Evolutionary conservation across 176 grass and related monocot species (phyloP).

Genomic region (Raddia guianensis): DNA sequence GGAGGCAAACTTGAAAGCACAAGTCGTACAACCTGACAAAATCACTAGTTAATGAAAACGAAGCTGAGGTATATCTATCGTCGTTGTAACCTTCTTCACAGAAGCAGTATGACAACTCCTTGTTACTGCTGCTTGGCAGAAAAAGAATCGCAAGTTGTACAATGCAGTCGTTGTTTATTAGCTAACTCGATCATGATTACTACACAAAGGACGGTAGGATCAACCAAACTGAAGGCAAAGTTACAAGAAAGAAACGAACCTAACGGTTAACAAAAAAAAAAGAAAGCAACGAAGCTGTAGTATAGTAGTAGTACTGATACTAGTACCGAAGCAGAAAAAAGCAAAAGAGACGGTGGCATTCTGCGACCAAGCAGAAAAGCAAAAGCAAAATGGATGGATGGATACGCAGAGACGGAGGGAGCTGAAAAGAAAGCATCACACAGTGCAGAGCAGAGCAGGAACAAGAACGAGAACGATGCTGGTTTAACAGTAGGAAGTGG

Average conservation of each 20-base stretch:
- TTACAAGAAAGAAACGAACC: not conserved
- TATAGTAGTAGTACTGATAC: not conserved
- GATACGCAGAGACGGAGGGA: not conserved
- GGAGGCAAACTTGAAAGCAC: not conserved
- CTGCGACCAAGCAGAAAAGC: constrained; percentile 31
- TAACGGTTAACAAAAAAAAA: constrained; percentile 11
- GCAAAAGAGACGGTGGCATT: constrained; percentile 41
- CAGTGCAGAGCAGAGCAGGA: not conserved
- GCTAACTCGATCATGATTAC: not conserved
- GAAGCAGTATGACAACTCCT: not conserved
- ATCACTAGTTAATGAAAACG: not conserved
- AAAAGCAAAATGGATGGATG: constrained; percentile 40
- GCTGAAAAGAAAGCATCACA: not conserved
- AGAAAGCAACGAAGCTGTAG: constrained; percentile 1
- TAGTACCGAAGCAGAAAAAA: constrained; percentile 33
- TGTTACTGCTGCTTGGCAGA: not conserved
- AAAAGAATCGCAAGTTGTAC: not conserved
- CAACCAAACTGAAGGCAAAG: not conserved
- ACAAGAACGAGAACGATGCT: not conserved
- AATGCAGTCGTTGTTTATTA: not conserved
- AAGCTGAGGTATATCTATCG: not conserved
- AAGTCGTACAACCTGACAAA: not conserved
- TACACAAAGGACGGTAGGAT: not conserved
- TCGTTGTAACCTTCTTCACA: not conserved
- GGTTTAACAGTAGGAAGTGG: no score